A percentile compares a stretch with the other conserved stretches of the same genome.
Conservation (phyloP, 2,329 filamentous ascomycete species). For the Monosporascus sp. region DNA sequence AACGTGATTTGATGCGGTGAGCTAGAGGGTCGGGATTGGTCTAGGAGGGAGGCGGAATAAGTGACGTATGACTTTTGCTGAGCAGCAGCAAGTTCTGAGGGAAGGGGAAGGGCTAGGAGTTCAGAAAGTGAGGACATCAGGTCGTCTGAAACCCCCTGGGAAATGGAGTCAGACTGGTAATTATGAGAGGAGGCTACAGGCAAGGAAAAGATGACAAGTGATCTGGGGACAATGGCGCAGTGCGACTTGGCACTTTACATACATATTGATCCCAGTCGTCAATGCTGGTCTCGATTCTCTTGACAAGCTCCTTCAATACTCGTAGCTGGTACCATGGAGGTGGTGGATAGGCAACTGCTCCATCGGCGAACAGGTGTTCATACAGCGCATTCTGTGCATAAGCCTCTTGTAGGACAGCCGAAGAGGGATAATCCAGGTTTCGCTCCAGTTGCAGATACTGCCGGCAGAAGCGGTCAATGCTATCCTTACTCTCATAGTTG, state of each 20-base stretch:
- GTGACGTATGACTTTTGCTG: conserved; percentile 73
- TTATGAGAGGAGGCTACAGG: conserved; percentile 6
- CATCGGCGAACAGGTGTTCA: conserved; percentile 58
- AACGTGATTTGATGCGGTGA: conserved; percentile 46
- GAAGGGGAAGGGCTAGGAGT: conserved; percentile 58
- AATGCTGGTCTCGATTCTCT: conserved; percentile 67
- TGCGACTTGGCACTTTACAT: conserved; percentile 35
- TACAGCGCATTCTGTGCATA: conserved; percentile 64
- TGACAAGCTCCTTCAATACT: conserved; percentile 68
- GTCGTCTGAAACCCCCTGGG: conserved; percentile 76
- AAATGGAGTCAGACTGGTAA: conserved; percentile 15
- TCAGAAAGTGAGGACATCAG: conserved; percentile 65
- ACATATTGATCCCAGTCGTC: conserved; percentile 84
- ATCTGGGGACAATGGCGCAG: conserved; percentile 1
- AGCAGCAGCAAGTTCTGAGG: conserved; percentile 58
- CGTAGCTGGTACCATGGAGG: conserved; percentile 65
- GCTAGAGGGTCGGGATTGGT: conserved; percentile 1
- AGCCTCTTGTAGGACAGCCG: conserved; percentile 51
- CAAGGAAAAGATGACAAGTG: conserved; percentile 9
- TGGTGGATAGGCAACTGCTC: conserved; percentile 50
- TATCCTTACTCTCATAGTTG: background rate
- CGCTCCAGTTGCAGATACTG: conserved; percentile 77
- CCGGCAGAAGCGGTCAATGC: conserved; percentile 51
- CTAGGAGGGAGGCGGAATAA: conserved; percentile 49
- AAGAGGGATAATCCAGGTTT: conserved; percentile 58